Base-by-base conservation (phyloP, 768 basidiomycete genomes). In the Pulveroboletus frians region DNA sequence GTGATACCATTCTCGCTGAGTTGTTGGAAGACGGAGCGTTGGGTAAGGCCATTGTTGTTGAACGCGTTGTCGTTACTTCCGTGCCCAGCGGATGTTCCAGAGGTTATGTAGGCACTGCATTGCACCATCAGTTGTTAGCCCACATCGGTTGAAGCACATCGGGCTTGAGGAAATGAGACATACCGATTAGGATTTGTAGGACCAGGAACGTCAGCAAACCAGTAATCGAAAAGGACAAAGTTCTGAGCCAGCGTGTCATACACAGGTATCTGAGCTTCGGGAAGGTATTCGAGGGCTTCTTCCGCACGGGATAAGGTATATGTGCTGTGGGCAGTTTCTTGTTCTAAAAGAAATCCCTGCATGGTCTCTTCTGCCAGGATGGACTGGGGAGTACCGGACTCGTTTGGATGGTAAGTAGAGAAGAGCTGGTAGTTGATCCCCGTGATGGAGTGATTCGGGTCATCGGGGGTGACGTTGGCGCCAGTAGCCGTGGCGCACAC, bases 111-210 rank as follows among this genome's bases (percentile, higher is more conserved):
- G 3, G 61, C 61, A 2, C 61, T 62, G 17, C 18, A 14, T 34
- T 21, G 11, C 4, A 15, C 21, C 38, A 13, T 30, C 10, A 30
- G 13, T 17, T 7, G 4, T 53, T 9, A 52, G 4, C n/a, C 26
- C 39, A 30, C 4, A 8, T n/a, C 6, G n/a, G 14, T 18, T 30
- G 7, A 37, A 1, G 10, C 11, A 29, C 1, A 4, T 37, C 30
- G 5, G 23, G 6, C 23, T 26, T 1, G 23, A 1, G 30, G 11
- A 7, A 9, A 27, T 3, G 0, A 18, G 18, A 11, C 38, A n/a
- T 52, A 62, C 61, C 61, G 61, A 47, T 62, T 62, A 5, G 61
- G 61, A 27, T 62, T 63, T 0, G 62, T 64, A 3, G 62, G 62
- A 5, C 61, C 62, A 2, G 61, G 62, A 4, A 62, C 61, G 21